Conservation (phyloP, 2,329 filamentous ascomycete genomes). For the Neocucurbitaria cava region DNA sequence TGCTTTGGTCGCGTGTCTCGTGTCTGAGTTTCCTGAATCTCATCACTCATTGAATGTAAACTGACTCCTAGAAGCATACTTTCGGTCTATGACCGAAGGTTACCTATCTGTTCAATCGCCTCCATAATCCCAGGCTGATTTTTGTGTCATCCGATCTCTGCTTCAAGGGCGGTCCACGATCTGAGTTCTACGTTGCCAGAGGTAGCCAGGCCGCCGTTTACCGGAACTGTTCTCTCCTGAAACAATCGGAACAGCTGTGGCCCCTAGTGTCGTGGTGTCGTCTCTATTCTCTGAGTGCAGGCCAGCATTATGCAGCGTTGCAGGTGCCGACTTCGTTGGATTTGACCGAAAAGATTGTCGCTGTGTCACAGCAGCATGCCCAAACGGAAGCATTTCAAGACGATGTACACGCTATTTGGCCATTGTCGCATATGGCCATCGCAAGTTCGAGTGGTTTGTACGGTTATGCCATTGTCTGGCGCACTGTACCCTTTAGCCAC, state of each 20-base stretch:
- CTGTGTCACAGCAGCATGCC: neutral
- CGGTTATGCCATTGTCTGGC: neutral
- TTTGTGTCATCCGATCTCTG: neutral
- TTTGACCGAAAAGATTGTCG: neutral
- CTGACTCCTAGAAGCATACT: neutral
- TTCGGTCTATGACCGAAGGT: neutral
- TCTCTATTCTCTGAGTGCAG: neutral
- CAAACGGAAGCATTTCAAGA: neutral
- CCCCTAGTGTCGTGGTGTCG: neutral
- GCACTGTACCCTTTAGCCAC: neutral
- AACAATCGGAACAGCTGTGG: neutral
- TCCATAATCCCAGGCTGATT: neutral
- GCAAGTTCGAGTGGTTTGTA: neutral
- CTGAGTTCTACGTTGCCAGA: neutral
- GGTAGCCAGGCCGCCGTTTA: neutral
- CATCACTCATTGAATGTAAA: neutral
- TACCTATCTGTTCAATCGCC: neutral
- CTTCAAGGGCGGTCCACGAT: neutral
- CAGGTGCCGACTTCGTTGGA: neutral
- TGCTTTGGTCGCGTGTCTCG: neutral
- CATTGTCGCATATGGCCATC: neutral
- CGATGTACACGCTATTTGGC: neutral
- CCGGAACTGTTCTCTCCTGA: neutral
- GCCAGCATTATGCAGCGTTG: neutral
- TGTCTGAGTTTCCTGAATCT: neutral